Evolutionary conservation across 139 green algal genomes (phyloP).

Genomic region (Picochlorum costavermella): DNA sequence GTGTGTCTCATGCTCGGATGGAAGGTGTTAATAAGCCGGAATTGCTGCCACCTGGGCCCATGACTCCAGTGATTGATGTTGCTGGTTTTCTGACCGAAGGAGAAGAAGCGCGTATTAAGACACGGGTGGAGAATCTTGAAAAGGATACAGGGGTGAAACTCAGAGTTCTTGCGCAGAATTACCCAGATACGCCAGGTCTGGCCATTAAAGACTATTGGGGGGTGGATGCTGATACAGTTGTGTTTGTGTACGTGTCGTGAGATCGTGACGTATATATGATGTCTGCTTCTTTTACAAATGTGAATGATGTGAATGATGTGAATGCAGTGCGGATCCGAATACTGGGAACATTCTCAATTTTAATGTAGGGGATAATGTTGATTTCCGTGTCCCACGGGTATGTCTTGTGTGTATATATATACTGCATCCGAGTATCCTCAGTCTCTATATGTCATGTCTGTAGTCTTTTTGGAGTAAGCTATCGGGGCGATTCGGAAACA

Average conservation of each 20-base stretch:
- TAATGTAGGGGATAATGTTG: conserved; percentile 86
- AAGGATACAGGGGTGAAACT: conserved; percentile 88
- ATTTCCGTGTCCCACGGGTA: conserved; percentile 72
- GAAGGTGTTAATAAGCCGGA: conserved; percentile 95
- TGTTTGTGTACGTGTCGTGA: conserved; percentile 77
- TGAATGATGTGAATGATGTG: not conserved
- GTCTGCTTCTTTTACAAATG: no score
- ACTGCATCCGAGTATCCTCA: not conserved
- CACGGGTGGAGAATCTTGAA: conserved; percentile 64
- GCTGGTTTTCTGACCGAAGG: conserved; percentile 77
- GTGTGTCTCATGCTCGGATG: conserved; percentile 45
- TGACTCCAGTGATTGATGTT: conserved; percentile 85
- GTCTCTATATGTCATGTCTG: conserved; percentile 16
- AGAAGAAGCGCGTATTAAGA: conserved; percentile 65
- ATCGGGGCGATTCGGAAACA: conserved; percentile 88
- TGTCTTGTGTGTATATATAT: not conserved
- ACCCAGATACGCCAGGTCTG: conserved; percentile 89
- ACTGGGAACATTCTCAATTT: conserved; percentile 96
- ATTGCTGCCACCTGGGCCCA: conserved; percentile 72
- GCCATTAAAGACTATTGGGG: conserved; percentile 93
- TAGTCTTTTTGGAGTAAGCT: conserved; percentile 84
- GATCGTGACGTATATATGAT: not conserved
- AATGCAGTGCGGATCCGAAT: conserved; percentile 37
- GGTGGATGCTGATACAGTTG: conserved; percentile 88
- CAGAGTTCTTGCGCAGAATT: conserved; percentile 92